Conservation (phyloP, 2,329 filamentous ascomycete species). For the Sporothrix dimorphospora region DNA sequence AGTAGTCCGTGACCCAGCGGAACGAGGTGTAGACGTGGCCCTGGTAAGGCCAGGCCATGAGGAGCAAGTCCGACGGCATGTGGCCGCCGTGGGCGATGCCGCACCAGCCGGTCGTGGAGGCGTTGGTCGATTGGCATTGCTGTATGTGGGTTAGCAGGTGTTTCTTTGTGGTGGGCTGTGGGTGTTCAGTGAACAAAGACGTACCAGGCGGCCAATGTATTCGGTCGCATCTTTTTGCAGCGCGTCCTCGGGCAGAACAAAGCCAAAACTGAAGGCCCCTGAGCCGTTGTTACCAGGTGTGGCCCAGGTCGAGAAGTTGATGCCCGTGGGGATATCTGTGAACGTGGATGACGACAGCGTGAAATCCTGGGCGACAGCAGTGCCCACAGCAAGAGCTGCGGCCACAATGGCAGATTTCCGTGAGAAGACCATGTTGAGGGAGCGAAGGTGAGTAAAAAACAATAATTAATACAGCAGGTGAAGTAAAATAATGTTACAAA, state of each 20-base stretch:
- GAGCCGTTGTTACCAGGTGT: slow-evolving; percentile 6
- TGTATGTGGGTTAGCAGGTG: slow-evolving; percentile 37
- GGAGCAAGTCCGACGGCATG: slow-evolving; percentile 62
- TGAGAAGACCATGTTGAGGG: neutral
- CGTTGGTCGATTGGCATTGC: slow-evolving; percentile 51
- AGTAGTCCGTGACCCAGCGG: slow-evolving; percentile 61
- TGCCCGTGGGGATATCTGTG: slow-evolving; percentile 28
- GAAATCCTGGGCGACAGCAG: slow-evolving; percentile 11
- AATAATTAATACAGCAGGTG: neutral
- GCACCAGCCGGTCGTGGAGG: slow-evolving; percentile 57
- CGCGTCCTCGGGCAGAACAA: slow-evolving; percentile 56
- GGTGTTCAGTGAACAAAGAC: neutral
- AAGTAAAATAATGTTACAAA: neutral
- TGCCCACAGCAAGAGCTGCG: neutral
- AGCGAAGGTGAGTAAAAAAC: too few relatives aligned
- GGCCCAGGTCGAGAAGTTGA: slow-evolving; percentile 31
- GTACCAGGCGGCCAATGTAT: slow-evolving; percentile 62
- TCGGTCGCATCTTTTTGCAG: slow-evolving; percentile 53
- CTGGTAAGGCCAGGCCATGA: slow-evolving; percentile 60
- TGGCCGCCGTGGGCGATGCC: slow-evolving; percentile 58
- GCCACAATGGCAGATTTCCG: neutral
- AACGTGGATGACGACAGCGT: slow-evolving; percentile 9
- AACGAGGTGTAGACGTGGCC: slow-evolving; percentile 60
- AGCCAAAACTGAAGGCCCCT: slow-evolving; percentile 47
- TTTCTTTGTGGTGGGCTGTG: neutral